phyloP scores from a whole-genome alignment of 768 basidiomycete genomes.

The Tricholoma saponaceum region DNA sequence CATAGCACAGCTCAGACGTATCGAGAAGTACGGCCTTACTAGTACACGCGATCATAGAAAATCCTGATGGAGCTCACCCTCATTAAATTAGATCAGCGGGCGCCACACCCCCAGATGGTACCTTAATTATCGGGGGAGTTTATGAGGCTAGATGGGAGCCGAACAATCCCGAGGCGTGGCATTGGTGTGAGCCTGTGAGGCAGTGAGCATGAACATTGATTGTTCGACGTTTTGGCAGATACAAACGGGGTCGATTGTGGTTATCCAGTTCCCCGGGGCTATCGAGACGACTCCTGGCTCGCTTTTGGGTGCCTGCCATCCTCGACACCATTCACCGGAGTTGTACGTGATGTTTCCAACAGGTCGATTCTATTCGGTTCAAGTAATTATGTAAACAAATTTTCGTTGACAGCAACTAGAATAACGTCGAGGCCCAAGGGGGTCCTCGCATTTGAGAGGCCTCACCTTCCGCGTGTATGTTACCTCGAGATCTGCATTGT shows the following conservation, averaged over 20 bases:
- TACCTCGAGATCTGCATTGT: not conserved
- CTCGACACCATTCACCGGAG: not conserved
- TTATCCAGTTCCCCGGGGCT: not conserved
- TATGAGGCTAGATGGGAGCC: not conserved
- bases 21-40: not conserved
- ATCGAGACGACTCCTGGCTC: not conserved
- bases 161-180: not conserved
- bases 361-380: not conserved
- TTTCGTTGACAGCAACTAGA: not conserved
- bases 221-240: not conserved
- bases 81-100: not conserved
- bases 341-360: not conserved
- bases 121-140: not conserved
- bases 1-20: not conserved
- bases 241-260: not conserved
- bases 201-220: not conserved
- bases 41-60: not conserved
- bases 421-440: not conserved
- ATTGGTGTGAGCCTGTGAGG: not conserved
- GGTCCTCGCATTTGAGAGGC: not conserved
- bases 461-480: not conserved
- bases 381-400: not conserved
- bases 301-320: not conserved
- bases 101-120: not conserved
- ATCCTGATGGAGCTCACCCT: not conserved